phyloP scores from a whole-genome alignment of 2,329 filamentous ascomycete species.

The Colletotrichum limetticola region DNA sequence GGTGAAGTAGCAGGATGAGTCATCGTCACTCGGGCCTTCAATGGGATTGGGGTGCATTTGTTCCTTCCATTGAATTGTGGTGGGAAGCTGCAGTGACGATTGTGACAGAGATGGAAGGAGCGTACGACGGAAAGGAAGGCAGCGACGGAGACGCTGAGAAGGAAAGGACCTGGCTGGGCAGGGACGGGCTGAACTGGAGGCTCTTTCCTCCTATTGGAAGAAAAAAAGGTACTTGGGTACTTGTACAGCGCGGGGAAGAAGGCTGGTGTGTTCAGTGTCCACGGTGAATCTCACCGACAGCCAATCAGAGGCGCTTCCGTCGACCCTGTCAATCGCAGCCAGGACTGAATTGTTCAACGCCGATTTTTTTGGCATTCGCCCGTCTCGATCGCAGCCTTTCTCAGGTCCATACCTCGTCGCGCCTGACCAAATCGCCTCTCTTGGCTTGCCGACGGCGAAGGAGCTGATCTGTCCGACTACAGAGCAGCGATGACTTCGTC shows the following conservation, averaged over 20 bases:
- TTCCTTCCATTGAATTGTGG: background rate
- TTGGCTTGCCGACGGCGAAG: constrained; percentile 56
- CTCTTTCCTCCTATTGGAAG: constrained; percentile 5
- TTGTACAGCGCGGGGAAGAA: constrained; percentile 35
- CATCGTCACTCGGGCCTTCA: background rate
- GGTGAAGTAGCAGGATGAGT: background rate
- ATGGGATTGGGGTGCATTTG: background rate
- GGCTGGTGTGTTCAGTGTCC: constrained; percentile 12
- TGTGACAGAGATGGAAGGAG: background rate
- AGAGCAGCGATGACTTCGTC: constrained; percentile 72
- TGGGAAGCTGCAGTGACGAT: background rate
- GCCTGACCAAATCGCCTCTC: constrained; percentile 33
- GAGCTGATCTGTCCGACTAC: constrained; percentile 58
- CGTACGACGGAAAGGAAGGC: background rate
- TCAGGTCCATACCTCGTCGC: constrained; percentile 33
- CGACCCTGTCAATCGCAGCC: constrained; percentile 34
- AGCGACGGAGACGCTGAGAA: background rate
- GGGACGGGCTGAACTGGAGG: constrained; percentile 3
- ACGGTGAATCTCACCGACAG: constrained; percentile 26
- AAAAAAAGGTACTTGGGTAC: constrained; percentile 18
- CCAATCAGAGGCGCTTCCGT: constrained; percentile 32
- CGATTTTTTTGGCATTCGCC: constrained; percentile 37
- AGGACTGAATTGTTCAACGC: constrained; percentile 28
- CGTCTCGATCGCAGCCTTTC: constrained; percentile 25
- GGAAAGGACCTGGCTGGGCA: background rate